Percentiles rank a stretch among this genome's conserved stretches.
Conservation (phyloP, 2,329 filamentous ascomycete species). For the Eurotiales sp. region DNA sequence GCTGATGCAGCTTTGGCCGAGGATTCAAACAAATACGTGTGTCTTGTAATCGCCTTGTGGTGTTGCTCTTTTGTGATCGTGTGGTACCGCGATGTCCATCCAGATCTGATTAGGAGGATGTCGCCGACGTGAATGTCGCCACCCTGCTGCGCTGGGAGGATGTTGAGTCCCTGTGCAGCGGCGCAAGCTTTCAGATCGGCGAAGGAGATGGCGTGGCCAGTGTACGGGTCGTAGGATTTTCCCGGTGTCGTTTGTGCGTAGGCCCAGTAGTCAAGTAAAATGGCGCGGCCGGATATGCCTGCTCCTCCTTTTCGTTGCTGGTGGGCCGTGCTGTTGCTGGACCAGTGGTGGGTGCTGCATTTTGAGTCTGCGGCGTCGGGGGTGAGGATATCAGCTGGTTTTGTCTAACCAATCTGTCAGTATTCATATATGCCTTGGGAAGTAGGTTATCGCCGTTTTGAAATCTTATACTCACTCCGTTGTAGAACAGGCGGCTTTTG, state of each 20-base stretch:
- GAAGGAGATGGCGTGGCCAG: conserved; percentile 52
- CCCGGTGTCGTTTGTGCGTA: conserved; percentile 49
- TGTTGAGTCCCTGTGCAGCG: conserved; percentile 57
- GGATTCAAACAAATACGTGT: conserved; percentile 11
- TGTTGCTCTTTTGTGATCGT: conserved; percentile 37
- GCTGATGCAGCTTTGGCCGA: neutral
- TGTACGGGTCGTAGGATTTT: conserved; percentile 51
- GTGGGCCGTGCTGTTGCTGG: conserved; percentile 22
- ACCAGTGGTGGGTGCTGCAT: conserved; percentile 43
- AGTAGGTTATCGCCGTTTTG: too few species aligned
- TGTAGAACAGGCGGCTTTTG: conserved; percentile 37
- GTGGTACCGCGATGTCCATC: conserved; percentile 58
- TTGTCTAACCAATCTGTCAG: conserved; percentile 23
- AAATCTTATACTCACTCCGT: conserved; percentile 28
- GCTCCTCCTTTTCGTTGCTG: too few species aligned
- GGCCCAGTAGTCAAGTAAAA: conserved; percentile 41
- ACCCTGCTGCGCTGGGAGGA: conserved; percentile 52
- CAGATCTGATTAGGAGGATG: conserved; percentile 63
- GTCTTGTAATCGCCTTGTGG: conserved; percentile 28
- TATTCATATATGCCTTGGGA: too few species aligned
- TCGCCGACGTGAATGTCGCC: conserved; percentile 59
- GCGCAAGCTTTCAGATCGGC: conserved; percentile 58
- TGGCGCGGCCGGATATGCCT: conserved; percentile 37
- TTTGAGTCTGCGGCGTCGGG: conserved; percentile 28
- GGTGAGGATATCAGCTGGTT: conserved; percentile 32